phyloP scores from a whole-genome alignment of 768 basidiomycete genomes.

The Dioszegia hungarica region DNA sequence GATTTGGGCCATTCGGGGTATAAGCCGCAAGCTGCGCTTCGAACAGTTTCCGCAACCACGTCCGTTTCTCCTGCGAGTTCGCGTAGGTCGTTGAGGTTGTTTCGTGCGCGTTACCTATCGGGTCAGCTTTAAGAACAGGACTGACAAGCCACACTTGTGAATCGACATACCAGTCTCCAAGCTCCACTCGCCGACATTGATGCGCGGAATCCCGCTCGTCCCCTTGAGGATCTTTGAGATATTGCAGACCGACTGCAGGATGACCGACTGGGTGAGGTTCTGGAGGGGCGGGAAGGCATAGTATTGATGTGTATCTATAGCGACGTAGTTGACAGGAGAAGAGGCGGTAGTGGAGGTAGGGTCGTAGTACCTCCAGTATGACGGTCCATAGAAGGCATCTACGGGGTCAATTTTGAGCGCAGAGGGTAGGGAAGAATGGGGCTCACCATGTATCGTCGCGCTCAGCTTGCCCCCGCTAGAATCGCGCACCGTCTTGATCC shows the following conservation, averaged over 20 bases:
- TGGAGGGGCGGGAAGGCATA: constrained; percentile 43
- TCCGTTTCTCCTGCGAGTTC: constrained; percentile 33
- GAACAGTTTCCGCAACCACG: constrained; percentile 45
- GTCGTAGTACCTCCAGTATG: constrained; percentile 43
- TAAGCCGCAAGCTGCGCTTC: constrained; percentile 47
- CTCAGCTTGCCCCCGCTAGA: constrained; percentile 17
- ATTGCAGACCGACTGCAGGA: constrained; percentile 44
- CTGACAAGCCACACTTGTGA: no score
- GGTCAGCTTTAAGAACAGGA: constrained; percentile 3
- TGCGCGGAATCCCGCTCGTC: constrained; percentile 10
- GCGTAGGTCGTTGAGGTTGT: not conserved
- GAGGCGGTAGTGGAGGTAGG: constrained; percentile 14
- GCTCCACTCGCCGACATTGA: constrained; percentile 47
- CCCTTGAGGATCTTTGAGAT: constrained; percentile 29
- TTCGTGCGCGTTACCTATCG: constrained; percentile 3
- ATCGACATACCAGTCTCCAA: constrained; percentile 41
- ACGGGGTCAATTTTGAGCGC: not conserved
- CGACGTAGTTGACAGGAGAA: constrained; percentile 10
- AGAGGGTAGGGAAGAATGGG: not conserved
- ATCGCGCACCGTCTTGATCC: not conserved
- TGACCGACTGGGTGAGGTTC: constrained; percentile 38
- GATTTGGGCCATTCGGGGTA: constrained; percentile 23
- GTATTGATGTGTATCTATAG: constrained; percentile 46
- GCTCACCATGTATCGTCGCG: constrained; percentile 39
- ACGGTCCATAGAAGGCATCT: constrained; percentile 46